Conservation (phyloP, 2,329 filamentous ascomycete species). For the Phymatotrichopsis omnivora region DNA sequence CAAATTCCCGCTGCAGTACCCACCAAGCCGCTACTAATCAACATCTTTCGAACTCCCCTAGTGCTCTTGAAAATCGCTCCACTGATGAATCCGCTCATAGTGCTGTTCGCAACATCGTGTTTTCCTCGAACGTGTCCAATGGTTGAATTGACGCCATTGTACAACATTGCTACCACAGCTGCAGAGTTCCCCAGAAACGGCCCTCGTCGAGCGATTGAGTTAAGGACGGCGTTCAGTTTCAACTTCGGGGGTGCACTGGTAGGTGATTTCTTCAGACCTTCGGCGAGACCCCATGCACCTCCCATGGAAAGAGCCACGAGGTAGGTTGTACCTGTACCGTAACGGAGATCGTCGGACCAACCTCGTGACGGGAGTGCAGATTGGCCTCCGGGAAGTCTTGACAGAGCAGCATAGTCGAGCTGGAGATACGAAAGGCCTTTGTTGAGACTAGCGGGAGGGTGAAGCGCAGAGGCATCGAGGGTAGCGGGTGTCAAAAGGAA, state of each 20-base stretch:
- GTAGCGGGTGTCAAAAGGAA: constrained; percentile 69
- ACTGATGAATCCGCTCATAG: constrained; percentile 73
- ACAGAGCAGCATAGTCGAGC: constrained; percentile 82
- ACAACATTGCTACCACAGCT: constrained; percentile 88
- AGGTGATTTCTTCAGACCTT: constrained; percentile 67
- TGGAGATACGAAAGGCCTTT: constrained; percentile 91
- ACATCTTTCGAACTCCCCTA: constrained; percentile 77
- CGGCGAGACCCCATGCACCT: constrained; percentile 83
- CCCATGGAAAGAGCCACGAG: constrained; percentile 75
- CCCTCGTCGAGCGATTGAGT: constrained; percentile 83
- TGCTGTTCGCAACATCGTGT: constrained; percentile 83
- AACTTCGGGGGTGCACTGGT: constrained; percentile 74
- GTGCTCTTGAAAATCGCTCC: constrained; percentile 97
- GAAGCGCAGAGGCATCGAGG: constrained; percentile 77
- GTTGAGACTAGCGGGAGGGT: constrained; percentile 88
- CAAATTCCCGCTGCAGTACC: constrained; percentile 75
- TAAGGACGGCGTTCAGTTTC: constrained; percentile 85
- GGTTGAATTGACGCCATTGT: constrained; percentile 84
- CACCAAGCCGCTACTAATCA: constrained; percentile 86
- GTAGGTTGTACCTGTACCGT: constrained; percentile 92
- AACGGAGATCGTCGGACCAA: constrained; percentile 97
- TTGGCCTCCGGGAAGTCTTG: constrained; percentile 72
- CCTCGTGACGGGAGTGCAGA: constrained; percentile 88
- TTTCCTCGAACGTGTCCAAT: constrained; percentile 71
- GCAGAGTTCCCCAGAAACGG: constrained; percentile 95